Conservation (phyloP, 2,329 filamentous ascomycete species). For the Sarocladium oryzae region DNA sequence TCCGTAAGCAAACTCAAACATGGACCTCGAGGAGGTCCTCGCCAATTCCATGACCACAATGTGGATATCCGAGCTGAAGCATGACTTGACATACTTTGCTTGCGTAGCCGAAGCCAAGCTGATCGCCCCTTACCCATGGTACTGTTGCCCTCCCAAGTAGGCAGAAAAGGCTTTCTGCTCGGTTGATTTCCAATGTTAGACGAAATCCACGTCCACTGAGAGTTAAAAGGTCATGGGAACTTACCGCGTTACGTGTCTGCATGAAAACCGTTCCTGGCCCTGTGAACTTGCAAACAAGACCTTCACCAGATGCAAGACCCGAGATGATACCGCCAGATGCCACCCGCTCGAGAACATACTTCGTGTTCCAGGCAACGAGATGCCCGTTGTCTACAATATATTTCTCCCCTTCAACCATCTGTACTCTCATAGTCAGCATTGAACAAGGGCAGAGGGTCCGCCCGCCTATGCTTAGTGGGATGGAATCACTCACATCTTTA, state of each 20-base stretch:
- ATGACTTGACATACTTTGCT: too few relatives aligned
- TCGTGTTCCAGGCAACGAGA: slow-evolving; percentile 93
- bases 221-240: slow-evolving; percentile 20
- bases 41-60: too few relatives aligned
- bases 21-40: too few relatives aligned
- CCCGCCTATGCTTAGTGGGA: neutral
- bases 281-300: slow-evolving; percentile 89
- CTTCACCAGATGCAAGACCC: slow-evolving; percentile 74
- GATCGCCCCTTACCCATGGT: slow-evolving; percentile 20
- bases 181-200: neutral
- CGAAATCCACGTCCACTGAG: neutral
- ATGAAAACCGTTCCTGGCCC: slow-evolving; percentile 87
- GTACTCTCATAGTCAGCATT: slow-evolving; percentile 12
- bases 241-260: slow-evolving; percentile 79
- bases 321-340: slow-evolving; percentile 90
- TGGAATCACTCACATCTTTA: slow-evolving; percentile 66
- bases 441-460: neutral
- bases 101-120: too few relatives aligned
- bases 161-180: slow-evolving; percentile 44
- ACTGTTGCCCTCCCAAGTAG: slow-evolving; percentile 43
- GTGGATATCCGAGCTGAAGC: too few relatives aligned
- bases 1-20: too few relatives aligned
- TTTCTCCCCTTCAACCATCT: slow-evolving; percentile 64
- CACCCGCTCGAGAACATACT: slow-evolving; percentile 85
- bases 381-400: slow-evolving; percentile 67